These are phyloP conservation scores for Mediolabrus comicus DNA, from an alignment of 108 stramenopile genomes.

Conservation along the genomic window DNA sequence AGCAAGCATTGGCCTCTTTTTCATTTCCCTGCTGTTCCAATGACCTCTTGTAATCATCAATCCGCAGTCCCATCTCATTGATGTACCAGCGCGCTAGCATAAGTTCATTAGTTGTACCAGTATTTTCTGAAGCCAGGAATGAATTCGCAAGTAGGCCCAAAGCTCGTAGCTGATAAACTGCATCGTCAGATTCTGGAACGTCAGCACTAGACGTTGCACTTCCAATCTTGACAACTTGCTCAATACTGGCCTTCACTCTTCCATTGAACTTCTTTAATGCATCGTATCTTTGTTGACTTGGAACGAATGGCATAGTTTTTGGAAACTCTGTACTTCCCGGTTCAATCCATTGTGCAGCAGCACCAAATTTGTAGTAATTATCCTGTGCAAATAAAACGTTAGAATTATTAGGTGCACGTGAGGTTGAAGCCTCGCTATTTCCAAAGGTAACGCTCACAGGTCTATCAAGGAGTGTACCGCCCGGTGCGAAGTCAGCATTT, in stretches of 20 bases:
- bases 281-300: slow-evolving; percentile 74
- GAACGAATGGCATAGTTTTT: slow-evolving; percentile 72
- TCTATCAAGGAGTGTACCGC: slow-evolving; percentile 80
- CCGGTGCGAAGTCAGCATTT: slow-evolving; percentile 65
- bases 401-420: slow-evolving; percentile 62
- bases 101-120: slow-evolving; percentile 77
- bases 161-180: slow-evolving; percentile 63
- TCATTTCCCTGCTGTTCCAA: slow-evolving; percentile 33
- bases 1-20: slow-evolving; percentile 39
- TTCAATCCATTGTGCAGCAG: slow-evolving; percentile 65
- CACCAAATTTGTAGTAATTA: slow-evolving; percentile 82
- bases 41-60: slow-evolving; percentile 64
- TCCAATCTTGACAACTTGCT: slow-evolving; percentile 35
- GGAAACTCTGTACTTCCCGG: slow-evolving; percentile 65
- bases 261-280: slow-evolving; percentile 68
- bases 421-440: slow-evolving; percentile 62
- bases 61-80: slow-evolving; percentile 68
- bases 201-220: slow-evolving; percentile 9
- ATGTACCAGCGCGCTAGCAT: slow-evolving; percentile 82
- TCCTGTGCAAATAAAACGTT: slow-evolving; percentile 81
- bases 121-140: slow-evolving; percentile 77
- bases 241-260: slow-evolving; percentile 42
- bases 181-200: slow-evolving; percentile 42
- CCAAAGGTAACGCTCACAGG: slow-evolving; percentile 59
- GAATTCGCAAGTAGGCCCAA: slow-evolving; percentile 79